A percentile compares a stretch with the other conserved stretches of the same genome.
Conservation (phyloP, 2,329 filamentous ascomycete species). For the Diaporthe capsici region DNA sequence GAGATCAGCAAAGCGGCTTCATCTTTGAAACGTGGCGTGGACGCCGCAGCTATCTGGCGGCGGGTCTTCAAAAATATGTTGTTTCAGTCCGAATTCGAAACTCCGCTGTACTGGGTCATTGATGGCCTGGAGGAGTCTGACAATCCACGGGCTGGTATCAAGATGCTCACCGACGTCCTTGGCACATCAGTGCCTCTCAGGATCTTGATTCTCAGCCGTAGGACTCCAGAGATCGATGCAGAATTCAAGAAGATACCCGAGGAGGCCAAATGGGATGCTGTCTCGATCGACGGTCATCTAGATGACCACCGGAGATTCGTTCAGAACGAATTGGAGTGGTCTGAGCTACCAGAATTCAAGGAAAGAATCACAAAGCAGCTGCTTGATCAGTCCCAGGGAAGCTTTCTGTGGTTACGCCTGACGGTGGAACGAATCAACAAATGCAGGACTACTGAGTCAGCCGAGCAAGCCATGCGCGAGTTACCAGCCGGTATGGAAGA, state of each 20-base stretch:
- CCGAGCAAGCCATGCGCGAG: slow-evolving; percentile 46
- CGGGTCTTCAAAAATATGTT: not conserved
- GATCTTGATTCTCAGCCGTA: slow-evolving; percentile 51
- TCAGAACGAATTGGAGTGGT: slow-evolving; percentile 43
- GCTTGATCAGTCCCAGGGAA: slow-evolving; percentile 47
- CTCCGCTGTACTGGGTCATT: slow-evolving; percentile 55
- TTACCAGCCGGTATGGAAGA: slow-evolving; percentile 51
- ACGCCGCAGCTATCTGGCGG: not conserved
- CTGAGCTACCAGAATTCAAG: slow-evolving; percentile 42
- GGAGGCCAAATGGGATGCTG: slow-evolving; percentile 21
- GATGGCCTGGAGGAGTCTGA: slow-evolving; percentile 57
- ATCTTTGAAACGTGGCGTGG: not conserved
- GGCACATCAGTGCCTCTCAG: slow-evolving; percentile 45
- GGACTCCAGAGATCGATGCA: slow-evolving; percentile 42
- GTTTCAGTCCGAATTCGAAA: not conserved
- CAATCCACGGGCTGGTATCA: slow-evolving; percentile 46
- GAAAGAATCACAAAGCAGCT: slow-evolving; percentile 45
- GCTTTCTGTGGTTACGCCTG: slow-evolving; percentile 53
- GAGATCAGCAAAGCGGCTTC: not conserved
- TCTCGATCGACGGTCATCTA: slow-evolving; percentile 38
- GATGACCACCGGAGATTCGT: slow-evolving; percentile 45
- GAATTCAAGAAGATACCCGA: slow-evolving; percentile 41
- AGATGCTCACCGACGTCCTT: slow-evolving; percentile 48
- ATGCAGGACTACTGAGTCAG: slow-evolving; percentile 46
- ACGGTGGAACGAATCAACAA: slow-evolving; percentile 49